These are phyloP conservation scores for Nidularia pulvinata DNA, from an alignment of 768 basidiomycete genomes.

Conservation along the genomic window DNA sequence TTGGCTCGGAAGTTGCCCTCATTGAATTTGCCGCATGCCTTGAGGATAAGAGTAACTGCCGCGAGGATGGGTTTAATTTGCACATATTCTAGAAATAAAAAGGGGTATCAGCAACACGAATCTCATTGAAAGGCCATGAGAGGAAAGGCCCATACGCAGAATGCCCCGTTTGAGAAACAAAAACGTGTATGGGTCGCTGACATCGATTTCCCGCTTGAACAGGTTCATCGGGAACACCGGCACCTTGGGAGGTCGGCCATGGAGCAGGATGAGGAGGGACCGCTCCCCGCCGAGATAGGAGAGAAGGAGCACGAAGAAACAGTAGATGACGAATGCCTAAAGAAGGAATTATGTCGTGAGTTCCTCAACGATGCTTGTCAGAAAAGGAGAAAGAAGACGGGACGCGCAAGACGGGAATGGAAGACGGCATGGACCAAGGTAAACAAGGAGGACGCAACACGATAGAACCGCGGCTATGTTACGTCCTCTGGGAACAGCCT, in stretches of 20 bases:
- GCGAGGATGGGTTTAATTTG: slow-evolving; percentile 95
- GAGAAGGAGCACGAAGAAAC: slow-evolving; percentile 83
- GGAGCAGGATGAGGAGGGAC: slow-evolving; percentile 87
- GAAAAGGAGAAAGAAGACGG: too few species aligned
- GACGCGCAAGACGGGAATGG: too few species aligned
- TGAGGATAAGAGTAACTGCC: slow-evolving; percentile 80
- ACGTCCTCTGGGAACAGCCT: too few species aligned
- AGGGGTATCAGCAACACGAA: neutral
- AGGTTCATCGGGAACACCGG: slow-evolving; percentile 86
- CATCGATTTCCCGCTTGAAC: slow-evolving; percentile 86
- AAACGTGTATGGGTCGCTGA: slow-evolving; percentile 94
- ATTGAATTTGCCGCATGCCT: slow-evolving; percentile 83
- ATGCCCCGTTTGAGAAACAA: slow-evolving; percentile 95
- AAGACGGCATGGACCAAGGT: too few species aligned
- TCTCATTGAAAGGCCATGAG: too few species aligned
- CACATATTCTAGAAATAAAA: slow-evolving; percentile 76
- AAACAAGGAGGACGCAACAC: too few species aligned
- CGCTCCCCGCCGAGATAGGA: slow-evolving; percentile 93
- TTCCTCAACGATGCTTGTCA: too few species aligned
- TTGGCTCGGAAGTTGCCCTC: slow-evolving; percentile 86
- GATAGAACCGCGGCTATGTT: too few species aligned
- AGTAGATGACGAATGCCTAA: slow-evolving; percentile 94
- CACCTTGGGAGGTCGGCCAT: slow-evolving; percentile 86
- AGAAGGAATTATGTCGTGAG: too few species aligned
- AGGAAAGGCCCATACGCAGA: slow-evolving; percentile 66